A percentile compares a stretch with the other conserved stretches of the same genome.
These are phyloP conservation scores for Phytophthora hibernalis DNA, from an alignment of 352 stramenopile genomes.

Conservation along the genomic window DNA sequence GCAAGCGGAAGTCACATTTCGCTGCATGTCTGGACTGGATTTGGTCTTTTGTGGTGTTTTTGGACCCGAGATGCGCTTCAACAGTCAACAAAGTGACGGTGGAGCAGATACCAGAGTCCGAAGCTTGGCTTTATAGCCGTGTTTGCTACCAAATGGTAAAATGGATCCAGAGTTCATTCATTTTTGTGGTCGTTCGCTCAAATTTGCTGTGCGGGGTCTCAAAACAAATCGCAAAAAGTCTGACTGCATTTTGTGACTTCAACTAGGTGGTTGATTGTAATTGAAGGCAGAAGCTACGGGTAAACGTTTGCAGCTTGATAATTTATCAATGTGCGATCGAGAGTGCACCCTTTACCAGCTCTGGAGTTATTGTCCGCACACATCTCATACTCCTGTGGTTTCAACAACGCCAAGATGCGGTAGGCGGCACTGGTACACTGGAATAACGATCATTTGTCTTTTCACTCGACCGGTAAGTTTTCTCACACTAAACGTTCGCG, in stretches of 20 bases:
- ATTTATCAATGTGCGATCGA: constrained; percentile 2
- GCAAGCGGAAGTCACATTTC: background rate
- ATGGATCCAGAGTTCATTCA: background rate
- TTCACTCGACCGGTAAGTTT: background rate
- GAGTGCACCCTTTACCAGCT: background rate
- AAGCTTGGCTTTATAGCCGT: background rate
- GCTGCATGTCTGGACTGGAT: background rate
- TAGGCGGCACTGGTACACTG: background rate
- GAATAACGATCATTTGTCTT: constrained; percentile 15
- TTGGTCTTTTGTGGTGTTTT: background rate
- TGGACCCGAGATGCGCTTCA: background rate
- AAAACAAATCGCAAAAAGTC: background rate
- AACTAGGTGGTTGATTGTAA: too few species aligned
- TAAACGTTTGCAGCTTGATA: background rate
- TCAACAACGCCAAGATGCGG: constrained; percentile 18
- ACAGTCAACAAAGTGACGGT: background rate
- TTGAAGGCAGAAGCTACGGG: background rate
- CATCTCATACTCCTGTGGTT: constrained; percentile 6
- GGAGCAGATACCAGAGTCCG: background rate
- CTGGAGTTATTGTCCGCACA: constrained; percentile 15
- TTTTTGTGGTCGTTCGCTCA: background rate
- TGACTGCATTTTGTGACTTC: background rate
- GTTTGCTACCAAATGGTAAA: background rate
- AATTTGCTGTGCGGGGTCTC: background rate
- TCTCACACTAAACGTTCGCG: background rate